phyloP scores from a whole-genome alignment of 495 filamentous ascomycete species.

The Neurospora sp. region DNA sequence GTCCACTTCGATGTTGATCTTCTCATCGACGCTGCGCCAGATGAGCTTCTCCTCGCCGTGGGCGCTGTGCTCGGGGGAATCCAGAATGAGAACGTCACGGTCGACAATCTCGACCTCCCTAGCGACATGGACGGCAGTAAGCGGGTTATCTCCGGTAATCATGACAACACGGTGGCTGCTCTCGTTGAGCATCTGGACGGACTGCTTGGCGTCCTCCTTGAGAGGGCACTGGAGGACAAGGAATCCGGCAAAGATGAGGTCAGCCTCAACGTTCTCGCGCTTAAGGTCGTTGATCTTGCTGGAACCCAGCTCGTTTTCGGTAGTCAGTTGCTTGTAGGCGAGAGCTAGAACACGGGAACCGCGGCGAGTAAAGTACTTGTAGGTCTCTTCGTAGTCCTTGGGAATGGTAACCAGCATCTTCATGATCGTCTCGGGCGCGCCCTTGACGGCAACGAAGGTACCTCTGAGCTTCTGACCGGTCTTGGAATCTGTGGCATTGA shows the following conservation, averaged over 20 bases:
- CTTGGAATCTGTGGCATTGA: conserved; percentile 55
- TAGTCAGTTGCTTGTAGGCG: conserved; percentile 81
- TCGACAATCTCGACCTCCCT: conserved; percentile 96
- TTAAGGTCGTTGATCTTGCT: conserved; percentile 83
- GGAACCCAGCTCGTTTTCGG: conserved; percentile 69
- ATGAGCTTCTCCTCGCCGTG: conserved; percentile 69
- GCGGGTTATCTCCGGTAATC: conserved; percentile 98
- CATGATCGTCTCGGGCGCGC: conserved; percentile 90
- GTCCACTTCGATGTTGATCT: conserved; percentile 76
- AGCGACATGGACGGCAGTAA: conserved; percentile 94
- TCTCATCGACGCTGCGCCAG: conserved; percentile 94
- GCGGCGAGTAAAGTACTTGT: conserved; percentile 92
- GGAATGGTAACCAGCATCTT: conserved; percentile 81
- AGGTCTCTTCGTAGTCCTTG: conserved; percentile 91
- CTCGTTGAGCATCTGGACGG: conserved; percentile 95
- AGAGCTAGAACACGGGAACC: conserved; percentile 89
- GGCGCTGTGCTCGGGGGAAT: conserved; percentile 81
- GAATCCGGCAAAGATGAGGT: conserved; percentile 85
- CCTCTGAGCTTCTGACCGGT: conserved; percentile 62
- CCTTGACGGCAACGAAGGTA: conserved; percentile 92
- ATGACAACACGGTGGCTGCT: conserved; percentile 97
- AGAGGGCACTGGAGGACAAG: conserved; percentile 89
- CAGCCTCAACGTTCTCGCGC: conserved; percentile 82
- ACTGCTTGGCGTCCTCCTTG: conserved; percentile 90
- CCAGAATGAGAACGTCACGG: conserved; percentile 86